Evolutionary conservation across 768 basidiomycete genomes (phyloP).

Genomic region (Kwoniella mangroviensis): DNA sequence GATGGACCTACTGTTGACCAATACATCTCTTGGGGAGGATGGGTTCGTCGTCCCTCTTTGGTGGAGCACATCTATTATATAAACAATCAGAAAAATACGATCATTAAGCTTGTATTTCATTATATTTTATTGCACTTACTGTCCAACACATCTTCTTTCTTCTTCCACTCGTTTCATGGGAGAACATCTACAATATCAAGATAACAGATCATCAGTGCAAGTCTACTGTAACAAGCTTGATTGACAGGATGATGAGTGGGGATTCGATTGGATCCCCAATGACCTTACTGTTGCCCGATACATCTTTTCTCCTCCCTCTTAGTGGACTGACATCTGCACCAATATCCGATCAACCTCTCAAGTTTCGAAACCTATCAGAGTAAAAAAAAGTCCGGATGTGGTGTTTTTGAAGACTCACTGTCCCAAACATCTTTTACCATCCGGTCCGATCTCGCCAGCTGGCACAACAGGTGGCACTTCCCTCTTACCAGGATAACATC

Average conservation of each 20-base stretch:
- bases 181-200: background rate
- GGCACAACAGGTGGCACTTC: background rate
- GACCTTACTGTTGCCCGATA: background rate
- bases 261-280: too few relatives aligned
- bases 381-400: too few relatives aligned
- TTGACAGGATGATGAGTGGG: too few relatives aligned
- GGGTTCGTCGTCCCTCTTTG: background rate
- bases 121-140: background rate
- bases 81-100: background rate
- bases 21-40: background rate
- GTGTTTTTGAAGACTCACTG: background rate
- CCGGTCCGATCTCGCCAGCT: background rate
- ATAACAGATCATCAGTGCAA: background rate
- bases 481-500: background rate
- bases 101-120: too few relatives aligned
- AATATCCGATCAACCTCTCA: background rate
- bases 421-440: background rate
- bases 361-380: too few relatives aligned
- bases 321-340: background rate
- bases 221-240: too few relatives aligned
- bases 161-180: background rate
- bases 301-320: conserved; percentile 5
- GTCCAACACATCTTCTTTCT: background rate
- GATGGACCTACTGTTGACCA: background rate
- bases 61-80: background rate